These are phyloP conservation scores for Grigorovia transvaalensis DNA, from an alignment of 805 yeast species.

Conservation along the genomic window DNA sequence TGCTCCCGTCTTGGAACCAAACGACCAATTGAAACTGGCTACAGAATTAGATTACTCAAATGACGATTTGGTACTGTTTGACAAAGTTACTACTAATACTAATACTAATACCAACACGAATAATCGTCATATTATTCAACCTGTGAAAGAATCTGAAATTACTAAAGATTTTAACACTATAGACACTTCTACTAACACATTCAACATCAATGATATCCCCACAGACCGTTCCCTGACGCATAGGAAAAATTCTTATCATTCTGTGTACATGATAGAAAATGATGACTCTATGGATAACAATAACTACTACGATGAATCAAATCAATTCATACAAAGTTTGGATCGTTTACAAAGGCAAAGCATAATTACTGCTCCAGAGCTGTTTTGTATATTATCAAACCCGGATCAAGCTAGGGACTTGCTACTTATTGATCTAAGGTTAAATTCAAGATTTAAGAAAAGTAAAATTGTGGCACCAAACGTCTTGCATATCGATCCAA, in stretches of 20 bases:
- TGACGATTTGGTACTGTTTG: background rate
- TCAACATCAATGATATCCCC: constrained; percentile 1
- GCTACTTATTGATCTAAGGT: constrained; percentile 34
- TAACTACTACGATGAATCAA: constrained; percentile 10
- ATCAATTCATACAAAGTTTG: constrained; percentile 14
- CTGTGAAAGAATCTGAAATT: background rate
- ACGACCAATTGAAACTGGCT: constrained; percentile 30
- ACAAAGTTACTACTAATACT: background rate
- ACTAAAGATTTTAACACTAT: background rate
- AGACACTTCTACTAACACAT: background rate
- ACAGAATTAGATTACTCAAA: constrained; percentile 4
- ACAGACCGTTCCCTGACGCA: constrained; percentile 17
- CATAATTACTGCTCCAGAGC: constrained; percentile 30
- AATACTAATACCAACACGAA: background rate
- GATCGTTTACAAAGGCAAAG: constrained; percentile 42
- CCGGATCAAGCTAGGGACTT: constrained; percentile 34
- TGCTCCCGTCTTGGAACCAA: constrained; percentile 32
- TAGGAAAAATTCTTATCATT: constrained; percentile 33
- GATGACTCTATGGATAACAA: constrained; percentile 10
- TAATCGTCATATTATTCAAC: background rate
- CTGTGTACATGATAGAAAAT: constrained; percentile 30
- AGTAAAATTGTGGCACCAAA: constrained; percentile 32
- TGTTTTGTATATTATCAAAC: constrained; percentile 36
- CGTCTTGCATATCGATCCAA: constrained; percentile 34
- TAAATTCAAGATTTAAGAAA: constrained; percentile 23